Percentiles rank a stretch among this genome's conserved stretches.
These are phyloP conservation scores for Citrus reticulata DNA, from an alignment of 345 rosid species.

Conservation along the genomic window DNA sequence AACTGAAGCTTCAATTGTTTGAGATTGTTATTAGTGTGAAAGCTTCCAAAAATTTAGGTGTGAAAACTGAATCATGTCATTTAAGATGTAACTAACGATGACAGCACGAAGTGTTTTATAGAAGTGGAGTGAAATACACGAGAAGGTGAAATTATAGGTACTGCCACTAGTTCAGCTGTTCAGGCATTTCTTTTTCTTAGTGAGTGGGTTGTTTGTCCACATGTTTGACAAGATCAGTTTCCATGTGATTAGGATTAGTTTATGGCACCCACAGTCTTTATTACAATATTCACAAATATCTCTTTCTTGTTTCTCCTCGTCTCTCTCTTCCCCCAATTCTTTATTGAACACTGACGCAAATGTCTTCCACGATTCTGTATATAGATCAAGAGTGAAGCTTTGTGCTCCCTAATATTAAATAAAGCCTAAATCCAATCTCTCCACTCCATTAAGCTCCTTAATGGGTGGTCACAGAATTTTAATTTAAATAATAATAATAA, in stretches of 20 bases:
- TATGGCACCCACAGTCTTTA: slow-evolving; percentile 29
- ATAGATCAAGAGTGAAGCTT: slow-evolving; percentile 34
- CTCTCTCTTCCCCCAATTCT: slow-evolving; percentile 6
- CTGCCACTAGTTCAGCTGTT: background rate
- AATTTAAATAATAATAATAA: background rate
- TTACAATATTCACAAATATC: slow-evolving; percentile 25
- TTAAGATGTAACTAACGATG: background rate
- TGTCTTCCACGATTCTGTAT: slow-evolving; percentile 35
- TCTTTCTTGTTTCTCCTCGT: background rate
- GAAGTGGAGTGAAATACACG: background rate
- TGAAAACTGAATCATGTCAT: background rate
- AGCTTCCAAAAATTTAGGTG: background rate
- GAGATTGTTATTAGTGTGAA: background rate
- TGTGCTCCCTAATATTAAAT: slow-evolving; percentile 20
- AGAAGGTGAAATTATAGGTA: background rate
- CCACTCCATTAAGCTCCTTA: background rate
- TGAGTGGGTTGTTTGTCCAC: slow-evolving; percentile 17
- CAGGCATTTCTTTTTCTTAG: slow-evolving; percentile 7
- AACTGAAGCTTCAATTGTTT: background rate
- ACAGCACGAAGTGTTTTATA: no score
- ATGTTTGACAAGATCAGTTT: slow-evolving; percentile 31
- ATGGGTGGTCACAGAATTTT: background rate
- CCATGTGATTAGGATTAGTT: slow-evolving; percentile 36
- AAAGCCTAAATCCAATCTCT: slow-evolving; percentile 2
- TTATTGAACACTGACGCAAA: slow-evolving; percentile 28